Base-by-base conservation (phyloP, 2,329 filamentous ascomycete species). In the Fusarium humuli region DNA sequence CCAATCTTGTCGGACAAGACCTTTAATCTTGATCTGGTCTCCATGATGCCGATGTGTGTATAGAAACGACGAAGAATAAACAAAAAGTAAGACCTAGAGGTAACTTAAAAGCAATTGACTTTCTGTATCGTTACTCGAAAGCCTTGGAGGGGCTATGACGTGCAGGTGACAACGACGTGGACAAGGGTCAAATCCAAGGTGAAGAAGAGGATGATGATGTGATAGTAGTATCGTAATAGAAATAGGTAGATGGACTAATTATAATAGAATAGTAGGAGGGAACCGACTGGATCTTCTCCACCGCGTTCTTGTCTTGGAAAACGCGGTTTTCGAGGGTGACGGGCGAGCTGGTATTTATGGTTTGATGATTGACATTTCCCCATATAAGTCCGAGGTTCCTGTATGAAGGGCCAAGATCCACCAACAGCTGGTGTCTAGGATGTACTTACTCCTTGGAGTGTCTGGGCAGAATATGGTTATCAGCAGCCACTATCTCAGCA, bases 1-100 rank as follows among this genome's bases (percentile, higher is more conserved):
- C 92, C 90, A 60, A 94, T 78, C 83, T 88, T 94, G 44, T 87
- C 79, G 58, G 80, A 79, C 79, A 83, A 83, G 66, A 79, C 77
- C 70, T 81, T 80, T 54, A 83, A 73, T 67, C 79, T 81, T 37
- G 78, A 80, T 62, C 72, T 77, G 61, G 79, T 74, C 49, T 79
- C 77, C 70, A 77, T 73, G 53, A 27, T 59, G 58, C 22, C 37
- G 30, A 18, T 30, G 27, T 41, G 29, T 16, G 44, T 44, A n/a
- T n/a, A 30, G 27, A 20, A 20, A 13, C 34, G 32, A 53, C 27
- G 22, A 40, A 40, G 32, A 50, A 13, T 41, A 29, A 65, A 18
- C 16, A 40, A 40, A 49, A 41, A 23, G 44, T 45, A 23, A 23
- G 23, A 23, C 6, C 23, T 23, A 23, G 6, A 7, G 18, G 18